Base-by-base conservation (phyloP, 176 grass and related monocot species). In the Echinochloa phyllopogon region DNA sequence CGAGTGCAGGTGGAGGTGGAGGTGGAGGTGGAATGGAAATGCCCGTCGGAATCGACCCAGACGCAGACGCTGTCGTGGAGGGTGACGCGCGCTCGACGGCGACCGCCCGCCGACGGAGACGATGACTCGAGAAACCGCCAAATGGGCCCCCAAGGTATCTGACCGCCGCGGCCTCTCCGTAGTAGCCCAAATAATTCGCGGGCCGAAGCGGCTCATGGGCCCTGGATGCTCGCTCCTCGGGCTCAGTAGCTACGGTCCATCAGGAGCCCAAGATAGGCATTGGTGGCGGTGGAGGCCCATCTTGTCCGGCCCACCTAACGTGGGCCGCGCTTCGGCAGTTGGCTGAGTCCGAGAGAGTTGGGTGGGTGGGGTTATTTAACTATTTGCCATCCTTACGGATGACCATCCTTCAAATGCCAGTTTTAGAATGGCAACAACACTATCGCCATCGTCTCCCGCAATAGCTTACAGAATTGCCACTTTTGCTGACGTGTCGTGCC, bases 51-150 rank as follows among this genome's bases (percentile, higher is more conserved):
- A 67, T 80, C 77, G 77, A 39, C 47, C 18, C 0, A 14, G 25
- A 51, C 58, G 43, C 29, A 33, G 29, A 21, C 58, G 43, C 29
- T 37, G 36, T 49, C 21, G 69, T 51, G 69, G 81, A 52, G 58
- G 12, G 25, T 65, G 70, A 75, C 41, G 69, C 55, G 17, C 6
- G 6, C 55, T 8, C 12, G 45, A 79, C 65, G 78, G 75, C 70
- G 70, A 74, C 71, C 18, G 75, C 64, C 48, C 63, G 47, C 78
- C 78, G 49, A 20, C 5, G 62, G 63, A 6, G 64, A 81, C 48
- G 33, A 76, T 11, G 57, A 59, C 21, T 10, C 21, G 16, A 18
- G 6, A 6, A 11, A 20, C 3, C 25, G 7, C 2, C 3, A 11
- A 2, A 82, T 59, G 79, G 79, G 65, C 65, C n/a, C n/a, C 0